Conservation (phyloP, 352 stramenopile genomes). For the Vaucheria bursata region DNA sequence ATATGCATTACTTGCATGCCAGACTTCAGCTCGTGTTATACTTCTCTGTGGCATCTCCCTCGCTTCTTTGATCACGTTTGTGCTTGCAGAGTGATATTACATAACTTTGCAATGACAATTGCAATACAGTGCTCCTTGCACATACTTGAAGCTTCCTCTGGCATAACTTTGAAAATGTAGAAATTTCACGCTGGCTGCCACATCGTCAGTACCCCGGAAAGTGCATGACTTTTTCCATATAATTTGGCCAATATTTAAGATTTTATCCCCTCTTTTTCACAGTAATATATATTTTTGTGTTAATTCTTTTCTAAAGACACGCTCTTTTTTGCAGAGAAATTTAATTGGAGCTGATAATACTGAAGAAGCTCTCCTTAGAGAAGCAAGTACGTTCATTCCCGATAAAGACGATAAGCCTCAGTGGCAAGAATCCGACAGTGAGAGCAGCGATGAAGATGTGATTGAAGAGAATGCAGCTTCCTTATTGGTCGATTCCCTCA, state of each 20-base stretch:
- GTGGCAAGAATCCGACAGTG: conserved; percentile 54
- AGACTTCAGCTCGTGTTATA: not conserved
- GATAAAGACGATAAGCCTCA: conserved; percentile 54
- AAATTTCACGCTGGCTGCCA: not conserved
- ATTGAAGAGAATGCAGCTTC: conserved; percentile 34
- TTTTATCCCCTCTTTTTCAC: no score
- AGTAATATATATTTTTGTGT: no score
- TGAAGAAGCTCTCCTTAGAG: not conserved
- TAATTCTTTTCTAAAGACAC: no score
- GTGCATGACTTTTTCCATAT: no score
- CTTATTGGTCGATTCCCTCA: conserved; percentile 9
- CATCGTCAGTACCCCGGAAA: not conserved
- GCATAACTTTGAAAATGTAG: not conserved
- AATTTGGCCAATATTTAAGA: no score
- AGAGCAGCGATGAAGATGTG: conserved; percentile 21
- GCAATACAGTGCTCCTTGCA: not conserved
- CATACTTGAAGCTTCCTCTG: not conserved
- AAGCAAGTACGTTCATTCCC: conserved; percentile 55
- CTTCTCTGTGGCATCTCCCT: not conserved
- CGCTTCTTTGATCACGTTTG: no score
- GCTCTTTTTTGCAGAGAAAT: no score
- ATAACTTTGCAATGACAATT: no score
- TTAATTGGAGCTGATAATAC: no score
- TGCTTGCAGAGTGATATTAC: no score
- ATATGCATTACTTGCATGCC: not conserved